Evolutionary conservation across 148 eudicot species (phyloP).

Genomic region (Vaccinium myrtillus): DNA sequence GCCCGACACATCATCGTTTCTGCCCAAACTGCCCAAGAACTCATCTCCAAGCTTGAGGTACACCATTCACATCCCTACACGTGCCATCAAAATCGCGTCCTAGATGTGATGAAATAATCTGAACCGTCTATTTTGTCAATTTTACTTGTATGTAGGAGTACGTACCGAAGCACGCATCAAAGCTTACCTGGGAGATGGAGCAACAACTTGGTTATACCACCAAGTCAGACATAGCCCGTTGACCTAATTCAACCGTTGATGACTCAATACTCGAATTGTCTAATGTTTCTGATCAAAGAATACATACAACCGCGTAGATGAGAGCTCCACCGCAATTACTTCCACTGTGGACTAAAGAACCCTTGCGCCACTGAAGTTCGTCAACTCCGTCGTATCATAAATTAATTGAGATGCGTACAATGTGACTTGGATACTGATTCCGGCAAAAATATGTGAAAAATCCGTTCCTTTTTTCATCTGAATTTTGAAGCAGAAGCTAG

Average conservation of each 20-base stretch:
- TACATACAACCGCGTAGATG: background rate
- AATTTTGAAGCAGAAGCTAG: background rate
- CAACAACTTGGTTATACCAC: conserved; percentile 62
- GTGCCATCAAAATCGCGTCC: background rate
- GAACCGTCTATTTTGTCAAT: background rate
- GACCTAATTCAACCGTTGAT: conserved; percentile 21
- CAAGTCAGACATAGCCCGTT: conserved; percentile 71
- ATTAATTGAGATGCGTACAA: background rate
- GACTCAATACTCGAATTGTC: background rate
- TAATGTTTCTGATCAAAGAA: background rate
- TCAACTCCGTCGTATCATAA: background rate
- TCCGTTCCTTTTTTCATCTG: background rate
- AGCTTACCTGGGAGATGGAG: conserved; percentile 88
- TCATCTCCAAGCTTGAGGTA: conserved; percentile 91
- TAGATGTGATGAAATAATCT: background rate
- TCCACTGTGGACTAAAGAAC: background rate
- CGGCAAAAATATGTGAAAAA: background rate
- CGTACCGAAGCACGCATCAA: conserved; percentile 50
- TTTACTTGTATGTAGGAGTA: conserved; percentile 50
- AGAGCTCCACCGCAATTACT: background rate
- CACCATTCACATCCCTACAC: background rate
- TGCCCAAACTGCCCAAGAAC: conserved; percentile 85
- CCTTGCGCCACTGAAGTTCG: background rate
- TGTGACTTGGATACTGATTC: background rate
- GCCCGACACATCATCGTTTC: conserved; percentile 89